phyloP scores from a whole-genome alignment of 2,329 filamentous ascomycete genomes.

The Canariomyces notabilis region DNA sequence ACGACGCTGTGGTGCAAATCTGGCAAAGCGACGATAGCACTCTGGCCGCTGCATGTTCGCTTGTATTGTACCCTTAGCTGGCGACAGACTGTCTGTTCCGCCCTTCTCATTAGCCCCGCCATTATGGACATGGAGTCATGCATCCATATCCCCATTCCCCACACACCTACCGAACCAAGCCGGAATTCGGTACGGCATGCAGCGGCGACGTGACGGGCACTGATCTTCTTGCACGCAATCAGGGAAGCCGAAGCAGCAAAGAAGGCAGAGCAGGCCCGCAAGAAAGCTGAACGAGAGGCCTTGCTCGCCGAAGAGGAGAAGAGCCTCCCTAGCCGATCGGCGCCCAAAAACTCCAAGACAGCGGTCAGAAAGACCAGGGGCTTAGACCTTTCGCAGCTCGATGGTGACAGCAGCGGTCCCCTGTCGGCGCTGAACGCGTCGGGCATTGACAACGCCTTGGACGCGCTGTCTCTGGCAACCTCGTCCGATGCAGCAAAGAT shows the following conservation, averaged over 20 bases:
- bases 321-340: slow-evolving; percentile 49
- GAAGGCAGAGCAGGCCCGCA: slow-evolving; percentile 73
- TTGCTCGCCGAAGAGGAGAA: slow-evolving; percentile 79
- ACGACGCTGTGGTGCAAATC: background rate
- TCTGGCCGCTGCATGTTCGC: slow-evolving; percentile 3
- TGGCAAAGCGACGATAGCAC: background rate
- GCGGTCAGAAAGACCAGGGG: slow-evolving; percentile 66
- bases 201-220: slow-evolving; percentile 7
- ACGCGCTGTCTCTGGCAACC: slow-evolving; percentile 67
- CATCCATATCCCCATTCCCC: no score
- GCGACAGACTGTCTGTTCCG: background rate
- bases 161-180: background rate
- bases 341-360: slow-evolving; percentile 63
- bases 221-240: slow-evolving; percentile 12
- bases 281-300: slow-evolving; percentile 90
- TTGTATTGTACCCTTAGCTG: background rate
- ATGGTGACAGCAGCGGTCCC: slow-evolving; percentile 44
- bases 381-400: slow-evolving; percentile 71
- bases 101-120: no score
- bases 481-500: slow-evolving; percentile 59
- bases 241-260: slow-evolving; percentile 83
- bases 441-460: slow-evolving; percentile 90
- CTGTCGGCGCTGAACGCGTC: slow-evolving; percentile 66
- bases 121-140: no score
- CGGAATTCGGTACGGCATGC: slow-evolving; percentile 3